Conservation (phyloP, 208 protist genomes). For the Trypanosoma lewisi region DNA sequence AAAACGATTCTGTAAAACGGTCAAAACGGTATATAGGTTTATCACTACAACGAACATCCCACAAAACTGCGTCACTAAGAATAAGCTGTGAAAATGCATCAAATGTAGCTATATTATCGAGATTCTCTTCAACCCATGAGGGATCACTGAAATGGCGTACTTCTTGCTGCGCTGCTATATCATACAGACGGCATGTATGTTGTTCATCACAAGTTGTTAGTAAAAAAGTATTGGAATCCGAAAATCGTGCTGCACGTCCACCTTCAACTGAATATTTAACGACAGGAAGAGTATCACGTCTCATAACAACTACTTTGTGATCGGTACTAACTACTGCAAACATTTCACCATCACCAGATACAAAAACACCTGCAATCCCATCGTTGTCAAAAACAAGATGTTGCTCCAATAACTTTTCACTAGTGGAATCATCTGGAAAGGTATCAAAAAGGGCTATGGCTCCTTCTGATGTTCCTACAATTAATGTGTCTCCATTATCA, state of each 20-base stretch:
- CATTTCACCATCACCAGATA: constrained; percentile 52
- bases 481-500: constrained; percentile 69
- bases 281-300: constrained; percentile 55
- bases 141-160: constrained; percentile 66
- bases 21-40: constrained; percentile 84
- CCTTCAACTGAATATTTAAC: constrained; percentile 44
- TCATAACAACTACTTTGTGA: constrained; percentile 50
- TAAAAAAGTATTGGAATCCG: constrained; percentile 52
- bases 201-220: constrained; percentile 65
- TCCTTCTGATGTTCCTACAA: constrained; percentile 83
- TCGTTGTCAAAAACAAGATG: constrained; percentile 84
- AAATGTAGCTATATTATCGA: constrained; percentile 75
- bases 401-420: constrained; percentile 78
- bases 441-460: constrained; percentile 79
- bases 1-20: constrained; percentile 80
- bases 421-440: constrained; percentile 63
- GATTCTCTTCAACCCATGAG: constrained; percentile 69
- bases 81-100: constrained; percentile 70
- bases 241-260: constrained; percentile 64
- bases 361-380: constrained; percentile 47
- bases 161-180: constrained; percentile 52
- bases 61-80: constrained; percentile 83
- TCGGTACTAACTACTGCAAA: constrained; percentile 52
- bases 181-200: constrained; percentile 63
- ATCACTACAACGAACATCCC: constrained; percentile 72